phyloP scores from a whole-genome alignment of 768 basidiomycete species.

The Thelephora ganbajun region DNA sequence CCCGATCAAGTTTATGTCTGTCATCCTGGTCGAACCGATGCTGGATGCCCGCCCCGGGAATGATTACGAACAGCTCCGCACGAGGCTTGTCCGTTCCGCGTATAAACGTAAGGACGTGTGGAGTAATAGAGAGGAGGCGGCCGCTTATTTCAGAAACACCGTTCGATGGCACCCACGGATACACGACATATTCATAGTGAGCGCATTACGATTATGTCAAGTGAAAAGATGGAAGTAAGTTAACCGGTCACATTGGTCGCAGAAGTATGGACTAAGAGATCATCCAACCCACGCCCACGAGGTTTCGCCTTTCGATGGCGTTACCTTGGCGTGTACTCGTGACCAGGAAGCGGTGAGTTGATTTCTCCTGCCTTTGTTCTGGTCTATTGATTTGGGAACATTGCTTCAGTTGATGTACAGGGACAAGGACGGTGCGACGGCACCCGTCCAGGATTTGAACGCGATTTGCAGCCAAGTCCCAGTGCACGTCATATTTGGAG shows the following conservation, averaged over 20 bases:
- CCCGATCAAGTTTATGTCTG: slow-evolving; percentile 27
- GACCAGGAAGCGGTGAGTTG: slow-evolving; percentile 46
- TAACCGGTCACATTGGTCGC: neutral
- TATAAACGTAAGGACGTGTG: slow-evolving; percentile 38
- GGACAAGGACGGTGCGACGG: slow-evolving; percentile 38
- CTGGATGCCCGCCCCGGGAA: slow-evolving; percentile 35
- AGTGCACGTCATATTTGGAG: slow-evolving; percentile 40
- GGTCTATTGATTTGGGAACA: too few species aligned
- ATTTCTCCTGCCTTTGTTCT: too few species aligned
- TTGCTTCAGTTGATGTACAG: slow-evolving; percentile 43
- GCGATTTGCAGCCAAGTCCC: slow-evolving; percentile 25
- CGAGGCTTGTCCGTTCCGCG: slow-evolving; percentile 30
- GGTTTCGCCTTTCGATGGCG: slow-evolving; percentile 22
- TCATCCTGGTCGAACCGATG: slow-evolving; percentile 55
- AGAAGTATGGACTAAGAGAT: slow-evolving; percentile 34
- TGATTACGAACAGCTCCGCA: slow-evolving; percentile 27
- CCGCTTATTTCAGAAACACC: slow-evolving; percentile 18
- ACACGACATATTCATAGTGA: slow-evolving; percentile 37
- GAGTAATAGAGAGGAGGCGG: slow-evolving; percentile 31
- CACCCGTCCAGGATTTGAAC: slow-evolving; percentile 35
- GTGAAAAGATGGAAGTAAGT: neutral
- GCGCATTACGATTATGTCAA: slow-evolving; percentile 9
- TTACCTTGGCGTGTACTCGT: slow-evolving; percentile 42
- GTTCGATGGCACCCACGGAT: slow-evolving; percentile 40
- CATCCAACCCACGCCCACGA: slow-evolving; percentile 19